phyloP scores from a whole-genome alignment of 208 protist genomes.

The Trichomonas vaginalis region DNA sequence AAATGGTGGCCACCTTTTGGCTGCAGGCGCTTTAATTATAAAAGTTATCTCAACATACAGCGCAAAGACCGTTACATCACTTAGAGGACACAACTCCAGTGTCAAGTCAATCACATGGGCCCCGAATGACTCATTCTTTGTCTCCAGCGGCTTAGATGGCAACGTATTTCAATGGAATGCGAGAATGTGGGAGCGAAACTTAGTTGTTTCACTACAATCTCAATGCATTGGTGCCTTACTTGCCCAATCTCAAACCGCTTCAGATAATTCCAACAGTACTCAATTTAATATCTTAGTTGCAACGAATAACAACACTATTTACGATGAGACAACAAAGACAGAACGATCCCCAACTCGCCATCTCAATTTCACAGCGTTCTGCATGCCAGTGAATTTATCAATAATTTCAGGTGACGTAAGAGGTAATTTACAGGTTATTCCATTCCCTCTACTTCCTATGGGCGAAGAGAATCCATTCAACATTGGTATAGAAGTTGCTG shows the following conservation, averaged over 20 bases:
- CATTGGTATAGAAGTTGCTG: not conserved
- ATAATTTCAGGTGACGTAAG: not conserved
- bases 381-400: not conserved
- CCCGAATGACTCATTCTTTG: not conserved
- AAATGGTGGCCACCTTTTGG: constrained; percentile 9
- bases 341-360: not conserved
- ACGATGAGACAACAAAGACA: not conserved
- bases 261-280: not conserved
- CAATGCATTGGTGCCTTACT: not conserved
- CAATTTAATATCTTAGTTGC: not conserved
- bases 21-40: not conserved
- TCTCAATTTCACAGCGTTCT: not conserved
- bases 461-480: constrained; percentile 1
- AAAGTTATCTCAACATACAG: constrained; percentile 4
- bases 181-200: not conserved
- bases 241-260: not conserved
- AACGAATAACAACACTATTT: not conserved
- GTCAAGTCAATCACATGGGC: constrained; percentile 13
- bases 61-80: not conserved
- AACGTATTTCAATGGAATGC: not conserved
- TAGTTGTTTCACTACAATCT: not conserved
- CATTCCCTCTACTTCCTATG: not conserved
- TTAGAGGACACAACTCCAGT: not conserved
- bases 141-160: not conserved
- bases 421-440: not conserved